Evolutionary conservation across 192 early-diverging fungal genomes (phyloP), one percentile per base, ranked within the genome.

Genomic region (Backusella morwellensis): DNA sequence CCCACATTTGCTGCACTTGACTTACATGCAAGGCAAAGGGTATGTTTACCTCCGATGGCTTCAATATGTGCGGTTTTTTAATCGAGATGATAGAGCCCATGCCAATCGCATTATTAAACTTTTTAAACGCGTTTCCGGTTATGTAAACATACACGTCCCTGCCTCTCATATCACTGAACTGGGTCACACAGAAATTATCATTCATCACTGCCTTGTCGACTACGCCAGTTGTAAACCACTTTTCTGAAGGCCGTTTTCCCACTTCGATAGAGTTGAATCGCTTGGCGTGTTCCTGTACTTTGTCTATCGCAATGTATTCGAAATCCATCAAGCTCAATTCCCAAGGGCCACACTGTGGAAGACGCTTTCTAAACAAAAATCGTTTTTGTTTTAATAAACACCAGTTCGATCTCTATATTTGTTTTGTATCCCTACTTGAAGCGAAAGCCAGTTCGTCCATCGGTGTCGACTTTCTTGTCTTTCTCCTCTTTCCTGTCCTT

Each of bases 141-240:
- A 79, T 5, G 38, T 75, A 79, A 3, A 75, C 47, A 75, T 75
- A 12, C 0, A 79, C 15, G 36, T 70, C 15, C 14, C 23, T 9
- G 6, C 73, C 73, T 17, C 73, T 21, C 66, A 79, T 35, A 35
- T 79, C 66, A 41, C 73, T 75, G 0, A 79, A 35, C 19, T 50
- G 63, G 1, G 26, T 34, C 17, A 79, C 78, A 23, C 70, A 50
- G 21, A 56, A 44, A 59, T 79, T 67, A 21, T 35, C 34, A 41
- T 32, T 17, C 14, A 35, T 7, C 1, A 23, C 26, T 6, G 21
- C 23, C 6, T 73, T 54, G 19, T 79, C 73, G 0, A 79, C 66
- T 3, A 79, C 35, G 5, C 73, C 78, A 21, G 56, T 70, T 1
- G 78, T 79, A 8, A 52, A 50, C 78, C 78, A 79, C n/a, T 79